Conservation (phyloP, 768 basidiomycete species). For the Kwoniella bestiolae region DNA sequence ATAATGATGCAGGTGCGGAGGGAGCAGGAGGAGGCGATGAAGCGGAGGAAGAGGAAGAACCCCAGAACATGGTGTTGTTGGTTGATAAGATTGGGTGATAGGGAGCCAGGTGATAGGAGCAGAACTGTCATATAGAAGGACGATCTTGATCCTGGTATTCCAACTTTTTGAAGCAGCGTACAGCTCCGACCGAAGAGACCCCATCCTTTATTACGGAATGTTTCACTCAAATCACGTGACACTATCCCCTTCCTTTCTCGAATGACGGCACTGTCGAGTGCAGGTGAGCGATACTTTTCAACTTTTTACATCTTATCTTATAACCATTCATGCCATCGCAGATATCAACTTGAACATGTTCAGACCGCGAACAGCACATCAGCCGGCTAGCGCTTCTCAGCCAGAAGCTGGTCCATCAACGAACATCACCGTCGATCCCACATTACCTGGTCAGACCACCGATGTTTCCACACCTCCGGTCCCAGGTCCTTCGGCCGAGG, state of each 20-base stretch:
- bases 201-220: slow-evolving; percentile 5
- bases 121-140: neutral
- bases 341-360: slow-evolving; percentile 18
- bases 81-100: neutral
- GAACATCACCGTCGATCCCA: neutral
- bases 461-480: neutral
- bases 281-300: neutral
- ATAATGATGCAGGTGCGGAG: too few relatives aligned
- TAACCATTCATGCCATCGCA: neutral
- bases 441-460: neutral
- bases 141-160: neutral
- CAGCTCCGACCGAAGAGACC: slow-evolving; percentile 2
- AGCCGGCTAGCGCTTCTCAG: neutral
- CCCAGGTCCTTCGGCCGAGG: slow-evolving; percentile 18
- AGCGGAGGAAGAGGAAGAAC: neutral
- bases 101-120: neutral
- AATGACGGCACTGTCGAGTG: neutral
- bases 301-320: slow-evolving; percentile 4
- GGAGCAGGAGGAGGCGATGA: neutral
- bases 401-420: slow-evolving; percentile 32
- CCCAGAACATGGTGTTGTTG: neutral
- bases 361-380: slow-evolving; percentile 22
- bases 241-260: neutral
- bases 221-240: slow-evolving; percentile 5
- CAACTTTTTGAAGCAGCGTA: neutral